Evolutionary conservation across 1,284 basidiomycete genomes (phyloP), one percentile per base, ranked within the genome.

Genomic region (Vanrija sp.): DNA sequence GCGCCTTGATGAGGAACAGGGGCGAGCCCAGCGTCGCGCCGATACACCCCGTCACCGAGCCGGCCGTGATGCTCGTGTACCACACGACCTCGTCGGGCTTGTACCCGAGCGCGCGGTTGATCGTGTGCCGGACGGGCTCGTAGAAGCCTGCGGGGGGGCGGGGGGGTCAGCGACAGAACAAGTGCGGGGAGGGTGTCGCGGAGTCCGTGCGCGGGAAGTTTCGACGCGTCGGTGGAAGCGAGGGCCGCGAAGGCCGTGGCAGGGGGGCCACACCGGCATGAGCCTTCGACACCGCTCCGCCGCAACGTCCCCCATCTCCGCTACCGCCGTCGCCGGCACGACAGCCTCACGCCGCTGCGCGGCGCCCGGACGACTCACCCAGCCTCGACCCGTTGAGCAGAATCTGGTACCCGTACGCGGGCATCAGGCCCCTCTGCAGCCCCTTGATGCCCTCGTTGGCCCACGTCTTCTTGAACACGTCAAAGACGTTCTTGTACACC

Each of bases 351-450:
- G 18, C 42, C 18, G n/a, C n/a, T n/a, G n/a, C n/a, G n/a, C n/a
- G n/a, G n/a, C 22, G 4, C 14, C 42, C 18, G 6, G 7, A 25
- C 31, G 24, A 67, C 81, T 47, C 65, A 87, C 92, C 95, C 56
- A 98, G 79, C 59, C 96, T 85, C 31, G 89, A 96, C 10, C 95
- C 96, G 68, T 98, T 98, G 57, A 98, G 78, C 49, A 96, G 81
- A 49, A 95, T 86, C 87, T 96, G 92, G 73, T 96, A 96, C 35
- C 84, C 83, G 77, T 96, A 95, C 88, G 94, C 95, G 52, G 93
- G 86, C 58, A 84, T 79, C 44, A 98, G 81, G 59, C 95, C 95
- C 72, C 95, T 81, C 75, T 98, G 95, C 25, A 97, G 74, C 36
- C 95, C 95, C 46, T 84, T 81, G 49, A 98, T 78, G 12, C 95